Evolutionary conservation across 257 asterid species (phyloP).

Genomic region (Leptodermis oblonga): DNA sequence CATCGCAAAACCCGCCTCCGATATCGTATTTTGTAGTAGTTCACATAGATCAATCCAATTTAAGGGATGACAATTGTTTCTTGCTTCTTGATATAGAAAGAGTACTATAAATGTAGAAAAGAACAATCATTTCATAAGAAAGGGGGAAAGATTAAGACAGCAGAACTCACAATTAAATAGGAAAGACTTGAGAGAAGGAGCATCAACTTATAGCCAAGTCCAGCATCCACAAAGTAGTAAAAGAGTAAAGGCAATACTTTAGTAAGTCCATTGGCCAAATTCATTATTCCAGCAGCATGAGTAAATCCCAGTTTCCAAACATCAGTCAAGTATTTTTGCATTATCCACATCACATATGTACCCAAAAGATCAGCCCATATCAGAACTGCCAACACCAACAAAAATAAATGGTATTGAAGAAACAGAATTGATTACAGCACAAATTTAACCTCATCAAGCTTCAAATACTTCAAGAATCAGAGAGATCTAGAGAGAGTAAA

Average conservation of each 20-base stretch:
- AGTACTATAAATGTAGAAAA: too few species aligned
- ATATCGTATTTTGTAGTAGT: too few species aligned
- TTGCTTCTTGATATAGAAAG: background rate
- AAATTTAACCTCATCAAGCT: too few species aligned
- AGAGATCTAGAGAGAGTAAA: too few species aligned
- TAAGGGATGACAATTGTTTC: background rate
- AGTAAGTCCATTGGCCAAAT: slow-evolving; percentile 40
- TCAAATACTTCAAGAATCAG: too few species aligned
- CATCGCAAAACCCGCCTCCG: too few species aligned
- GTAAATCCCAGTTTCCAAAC: too few species aligned
- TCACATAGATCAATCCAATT: background rate
- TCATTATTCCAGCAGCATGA: slow-evolving; percentile 51
- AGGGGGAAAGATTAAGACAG: too few species aligned
- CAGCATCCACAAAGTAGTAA: slow-evolving; percentile 27
- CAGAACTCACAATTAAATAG: too few species aligned
- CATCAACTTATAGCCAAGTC: slow-evolving; percentile 26
- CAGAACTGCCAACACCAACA: slow-evolving; percentile 19
- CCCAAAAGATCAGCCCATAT: slow-evolving; percentile 20
- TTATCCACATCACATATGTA: slow-evolving; percentile 41
- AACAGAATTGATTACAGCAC: background rate
- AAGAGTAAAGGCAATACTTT: slow-evolving; percentile 33
- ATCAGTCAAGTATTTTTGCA: too few species aligned
- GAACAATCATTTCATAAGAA: too few species aligned
- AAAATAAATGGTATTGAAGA: background rate
- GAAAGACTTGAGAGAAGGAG: too few species aligned